Base-by-base conservation (phyloP, 345 rosid species). In the Populus davidiana region DNA sequence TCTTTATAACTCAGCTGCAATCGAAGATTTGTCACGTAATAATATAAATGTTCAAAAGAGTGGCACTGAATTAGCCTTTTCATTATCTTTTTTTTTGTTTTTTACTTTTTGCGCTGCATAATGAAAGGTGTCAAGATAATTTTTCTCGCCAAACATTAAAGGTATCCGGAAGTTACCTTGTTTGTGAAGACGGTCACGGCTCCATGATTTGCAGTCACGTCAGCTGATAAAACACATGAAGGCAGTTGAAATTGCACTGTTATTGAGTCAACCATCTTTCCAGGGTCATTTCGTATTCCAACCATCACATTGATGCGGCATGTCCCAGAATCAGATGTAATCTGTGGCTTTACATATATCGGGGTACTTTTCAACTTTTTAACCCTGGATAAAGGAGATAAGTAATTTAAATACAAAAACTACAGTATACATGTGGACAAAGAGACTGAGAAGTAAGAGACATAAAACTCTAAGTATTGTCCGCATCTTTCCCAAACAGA, bases 201-300 rank as follows among this genome's bases (percentile, higher is more conserved):
- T 78, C 99, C 98, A 82, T 92, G 94, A 80, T 96, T 96, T 86
- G 99, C 86, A 73, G 87, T 91, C 82, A 96, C 87, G 81, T 96
- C 98, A 59, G 97, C 91, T 1, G 98, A 88, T 71, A 86, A 80
- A 76, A 96, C 68, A 70, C 93, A 90, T 78, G 89, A 75, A 69
- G 98, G 98, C 82, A 96, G 85, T 78, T 88, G 90, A 80, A 93
- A 96, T 81, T 92, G 89, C 81, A 93, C 83, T 2, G 88, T 82
- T 69, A 96, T 86, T 3, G 95, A 90, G 87, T 96, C 99, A 2
- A 92, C 85, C 38, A 86, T 81, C 84, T 93, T 93, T 79, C 95
- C 97, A 27, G 94, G 95, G 76, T 96, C 97, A 49, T 88, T 91
- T 85, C 90, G 85, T 50, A 92, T 80, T 65, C 99, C 99, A 70